Evolutionary conservation across 2,329 filamentous ascomycete genomes (phyloP), one percentile per base, ranked within the genome.

Genomic region (Colletotrichum spaethianum): DNA sequence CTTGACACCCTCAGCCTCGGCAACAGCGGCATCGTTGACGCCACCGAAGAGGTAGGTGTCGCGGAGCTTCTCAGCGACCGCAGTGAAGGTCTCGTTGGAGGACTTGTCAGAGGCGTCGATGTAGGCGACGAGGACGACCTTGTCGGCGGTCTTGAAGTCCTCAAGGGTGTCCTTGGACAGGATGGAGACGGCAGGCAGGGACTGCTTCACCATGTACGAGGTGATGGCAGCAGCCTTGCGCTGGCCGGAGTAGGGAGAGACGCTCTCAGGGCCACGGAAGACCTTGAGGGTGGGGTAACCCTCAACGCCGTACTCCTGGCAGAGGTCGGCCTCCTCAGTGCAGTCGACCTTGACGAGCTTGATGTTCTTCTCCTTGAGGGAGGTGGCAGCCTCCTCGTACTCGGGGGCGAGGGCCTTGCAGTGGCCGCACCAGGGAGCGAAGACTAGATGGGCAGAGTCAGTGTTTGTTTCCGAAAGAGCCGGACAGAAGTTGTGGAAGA

Each of bases 211-310:
- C 96, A 99, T 99, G 89, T 98, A 98, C 33, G 92, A 92, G 59
- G 89, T 88, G 81, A 92, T 92, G 74, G 88, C 89, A 83, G 90
- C 91, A 76, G 95, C 92, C 89, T 98, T 98, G 83, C 96, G 91
- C 84, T 94, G 93, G 81, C 96, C 96, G 78, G 88, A 88, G 87
- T 99, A 99, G 75, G 95, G 93, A 76, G 90, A 88, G 81, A 94
- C 85, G 82, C 93, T 94, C 14, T 98, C 94, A 53, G 86, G 84
- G 78, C 96, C 96, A 79, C 96, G 94, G 95, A 99, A 99, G 86
- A 99, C 91, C 92, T 98, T 99, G 82, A 99, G 91, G 76, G 96
- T 99, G 74, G 96, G 96, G 89, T 99, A 99, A 76, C 96, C 96
- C 88, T 98, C 95, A 53, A 99, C 95, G 74, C 94, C 95, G 79